Conservation (phyloP, 2,329 filamentous ascomycete species). For the Cercospora citrullina region DNA sequence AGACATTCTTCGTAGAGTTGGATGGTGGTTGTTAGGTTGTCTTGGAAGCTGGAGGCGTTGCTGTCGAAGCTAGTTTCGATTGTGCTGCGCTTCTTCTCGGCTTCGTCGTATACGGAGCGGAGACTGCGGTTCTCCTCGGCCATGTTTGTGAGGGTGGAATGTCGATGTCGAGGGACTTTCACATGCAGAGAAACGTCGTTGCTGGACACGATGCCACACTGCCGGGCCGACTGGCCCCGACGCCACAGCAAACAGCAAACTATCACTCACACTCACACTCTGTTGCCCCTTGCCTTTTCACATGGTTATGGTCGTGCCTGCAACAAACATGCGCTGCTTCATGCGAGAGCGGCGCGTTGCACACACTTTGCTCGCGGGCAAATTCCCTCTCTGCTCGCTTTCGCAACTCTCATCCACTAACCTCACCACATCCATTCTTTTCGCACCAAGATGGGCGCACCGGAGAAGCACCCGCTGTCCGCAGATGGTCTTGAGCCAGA, state of each 20-base stretch:
- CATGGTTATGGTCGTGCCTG: background rate
- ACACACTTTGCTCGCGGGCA: background rate
- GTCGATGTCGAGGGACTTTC: background rate
- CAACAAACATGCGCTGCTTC: background rate
- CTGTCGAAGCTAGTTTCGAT: slow-evolving; percentile 66
- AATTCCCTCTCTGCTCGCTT: slow-evolving; percentile 1
- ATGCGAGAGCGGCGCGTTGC: background rate
- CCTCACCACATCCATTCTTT: slow-evolving; percentile 4
- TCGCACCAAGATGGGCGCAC: slow-evolving; percentile 18
- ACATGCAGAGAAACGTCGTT: slow-evolving; percentile 7
- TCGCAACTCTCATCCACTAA: slow-evolving; percentile 2
- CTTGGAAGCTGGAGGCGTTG: slow-evolving; percentile 65
- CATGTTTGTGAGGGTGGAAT: slow-evolving; percentile 32
- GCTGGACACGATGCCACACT: background rate
- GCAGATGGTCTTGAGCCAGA: background rate
- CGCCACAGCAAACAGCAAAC: slow-evolving; percentile 2
- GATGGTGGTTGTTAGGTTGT: slow-evolving; percentile 67
- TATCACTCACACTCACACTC: background rate
- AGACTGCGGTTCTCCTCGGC: slow-evolving; percentile 56
- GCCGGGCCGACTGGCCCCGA: background rate
- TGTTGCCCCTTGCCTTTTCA: background rate
- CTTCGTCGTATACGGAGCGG: slow-evolving; percentile 52
- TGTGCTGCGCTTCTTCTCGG: slow-evolving; percentile 55
- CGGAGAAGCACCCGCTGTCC: background rate
- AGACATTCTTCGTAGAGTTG: slow-evolving; percentile 72